Conservation (phyloP, 2,329 filamentous ascomycete genomes). For the Beauveria sp. region DNA sequence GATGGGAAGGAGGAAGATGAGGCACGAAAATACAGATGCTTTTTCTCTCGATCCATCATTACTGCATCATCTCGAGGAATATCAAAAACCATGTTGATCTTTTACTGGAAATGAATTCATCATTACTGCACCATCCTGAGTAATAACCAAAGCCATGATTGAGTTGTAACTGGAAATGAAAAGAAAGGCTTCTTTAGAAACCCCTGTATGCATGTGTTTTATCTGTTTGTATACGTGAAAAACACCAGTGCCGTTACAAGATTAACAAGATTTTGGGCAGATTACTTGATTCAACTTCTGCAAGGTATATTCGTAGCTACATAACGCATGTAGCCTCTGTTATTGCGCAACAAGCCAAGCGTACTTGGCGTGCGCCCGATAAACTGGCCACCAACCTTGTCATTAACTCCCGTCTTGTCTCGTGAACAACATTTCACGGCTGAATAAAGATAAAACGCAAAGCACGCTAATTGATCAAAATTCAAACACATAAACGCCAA, state of each 20-base stretch:
- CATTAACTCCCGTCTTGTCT: background rate
- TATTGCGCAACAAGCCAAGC: background rate
- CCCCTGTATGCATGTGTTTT: no score
- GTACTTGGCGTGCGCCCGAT: background rate
- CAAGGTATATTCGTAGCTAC: background rate
- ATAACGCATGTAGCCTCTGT: background rate
- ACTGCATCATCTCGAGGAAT: background rate
- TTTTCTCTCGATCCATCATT: background rate
- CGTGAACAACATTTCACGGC: background rate
- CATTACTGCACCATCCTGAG: no score
- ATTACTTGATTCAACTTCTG: background rate
- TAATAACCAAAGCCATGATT: no score
- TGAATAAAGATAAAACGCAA: conserved; percentile 3
- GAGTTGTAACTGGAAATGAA: no score
- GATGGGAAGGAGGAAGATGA: background rate
- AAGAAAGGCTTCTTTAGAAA: no score
- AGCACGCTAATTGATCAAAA: conserved; percentile 2
- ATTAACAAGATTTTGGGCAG: background rate
- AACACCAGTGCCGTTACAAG: background rate
- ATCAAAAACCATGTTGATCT: no score
- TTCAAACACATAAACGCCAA: background rate
- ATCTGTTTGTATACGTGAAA: background rate
- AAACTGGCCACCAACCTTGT: background rate
- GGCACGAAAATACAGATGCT: background rate
- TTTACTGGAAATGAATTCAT: background rate